Evolutionary conservation across 805 yeast genomes (phyloP).

Genomic region (Starmerella bacillaris): DNA sequence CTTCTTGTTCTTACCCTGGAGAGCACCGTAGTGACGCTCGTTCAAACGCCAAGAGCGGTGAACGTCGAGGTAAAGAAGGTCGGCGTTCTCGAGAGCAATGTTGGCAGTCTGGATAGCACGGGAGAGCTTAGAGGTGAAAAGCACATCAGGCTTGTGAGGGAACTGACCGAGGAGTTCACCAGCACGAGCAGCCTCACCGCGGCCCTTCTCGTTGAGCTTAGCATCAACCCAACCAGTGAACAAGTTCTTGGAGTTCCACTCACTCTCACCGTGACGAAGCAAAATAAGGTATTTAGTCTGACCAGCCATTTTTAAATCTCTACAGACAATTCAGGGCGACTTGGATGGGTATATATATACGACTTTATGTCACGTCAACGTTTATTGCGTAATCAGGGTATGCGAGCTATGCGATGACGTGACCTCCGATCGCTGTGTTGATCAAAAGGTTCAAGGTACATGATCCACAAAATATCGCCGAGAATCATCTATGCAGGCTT

Average conservation of each 20-base stretch:
- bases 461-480: too few species aligned
- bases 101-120: conserved; percentile 97
- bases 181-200: conserved; percentile 80
- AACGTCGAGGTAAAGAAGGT: conserved; percentile 77
- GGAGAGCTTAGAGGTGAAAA: conserved; percentile 77
- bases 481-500: too few species aligned
- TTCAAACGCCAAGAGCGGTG: conserved; percentile 94
- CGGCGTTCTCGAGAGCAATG: conserved; percentile 78
- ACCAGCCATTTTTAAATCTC: conserved; percentile 13
- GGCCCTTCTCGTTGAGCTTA: conserved; percentile 63
- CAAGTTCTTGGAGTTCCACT: conserved; percentile 94
- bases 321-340: neutral
- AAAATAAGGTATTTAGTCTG: conserved; percentile 46
- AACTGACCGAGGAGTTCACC: conserved; percentile 82
- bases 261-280: conserved; percentile 98
- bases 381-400: neutral
- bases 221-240: conserved; percentile 99
- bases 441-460: too few species aligned
- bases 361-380: conserved; percentile 1
- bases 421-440: conserved; percentile 1
- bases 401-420: conserved; percentile 2
- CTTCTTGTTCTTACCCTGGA: conserved; percentile 97
- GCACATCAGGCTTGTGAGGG: conserved; percentile 65
- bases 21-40: conserved; percentile 98
- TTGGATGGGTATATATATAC: neutral